Base-by-base conservation (phyloP, 176 grass and related monocot species). In the Zoysia japonica region DNA sequence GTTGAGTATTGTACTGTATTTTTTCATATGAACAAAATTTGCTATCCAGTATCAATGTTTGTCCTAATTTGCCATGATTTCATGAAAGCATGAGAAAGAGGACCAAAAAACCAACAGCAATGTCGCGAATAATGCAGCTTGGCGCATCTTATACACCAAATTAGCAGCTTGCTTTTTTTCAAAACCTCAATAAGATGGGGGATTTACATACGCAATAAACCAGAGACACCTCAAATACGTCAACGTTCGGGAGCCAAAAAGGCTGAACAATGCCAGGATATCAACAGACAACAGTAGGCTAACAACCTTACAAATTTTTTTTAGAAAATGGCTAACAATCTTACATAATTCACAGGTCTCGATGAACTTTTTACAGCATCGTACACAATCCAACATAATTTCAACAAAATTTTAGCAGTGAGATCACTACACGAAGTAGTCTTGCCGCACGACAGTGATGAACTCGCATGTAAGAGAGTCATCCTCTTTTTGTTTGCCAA, bases 371-470 rank as follows among this genome's bases (percentile, higher is more conserved):
- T 49, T 77, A 85, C 78, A 71, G 2, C 54, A 80, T 71, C 66
- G 57, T 71, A 70, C 64, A 82, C 16, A 41, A 37, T 47, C 38
- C 39, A 15, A 38, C 28, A 50, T 35, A 63, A 44, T 81, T 49
- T 73, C 78, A 81, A 70, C 82, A 85, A 85, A 85, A 89, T 28
- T 81, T 72, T 5, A 60, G 56, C 57, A 35, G n/a, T 19, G 17
- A 39, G 28, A 28, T 28, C 28, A 28, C 83, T 94, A 99, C 14
- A 89, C 85, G 80, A 99, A 99, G 57, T 99, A 95, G 66, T 99
- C 96, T 65, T 93, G 90, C 48, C 88, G 88, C 76, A 94, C 68
- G 10, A 98, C 75, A 12, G 92, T 86, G 50, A 98, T 80, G 49
- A 93, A 89, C 38, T 98, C 88, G 1, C 75, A 80, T 51, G 95